phyloP scores from a whole-genome alignment of 768 basidiomycete genomes.

The Lentinula lateritia region DNA sequence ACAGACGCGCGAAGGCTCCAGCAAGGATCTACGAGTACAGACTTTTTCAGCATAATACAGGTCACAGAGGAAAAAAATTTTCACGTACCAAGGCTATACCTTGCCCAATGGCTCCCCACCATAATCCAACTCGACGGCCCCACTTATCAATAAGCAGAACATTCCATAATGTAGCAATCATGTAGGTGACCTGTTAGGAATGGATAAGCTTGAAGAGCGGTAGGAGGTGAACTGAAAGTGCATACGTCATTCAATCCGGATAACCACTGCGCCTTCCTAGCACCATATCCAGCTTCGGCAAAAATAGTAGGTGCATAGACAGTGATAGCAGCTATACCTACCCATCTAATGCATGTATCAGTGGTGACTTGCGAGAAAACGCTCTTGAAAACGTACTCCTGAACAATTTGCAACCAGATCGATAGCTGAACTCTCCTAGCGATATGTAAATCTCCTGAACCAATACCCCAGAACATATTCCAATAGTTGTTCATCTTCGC shows the following conservation, averaged over 20 bases:
- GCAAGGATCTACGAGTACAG: conserved; percentile 27
- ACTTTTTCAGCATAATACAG: background rate
- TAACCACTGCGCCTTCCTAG: conserved; percentile 38
- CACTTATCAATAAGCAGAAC: conserved; percentile 38
- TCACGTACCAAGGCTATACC: conserved; percentile 22
- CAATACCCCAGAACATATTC: conserved; percentile 41
- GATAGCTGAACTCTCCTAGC: conserved; percentile 36
- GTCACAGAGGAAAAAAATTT: background rate
- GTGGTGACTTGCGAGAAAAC: background rate
- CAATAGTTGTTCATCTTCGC: conserved; percentile 34
- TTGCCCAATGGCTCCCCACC: conserved; percentile 41
- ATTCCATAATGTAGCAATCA: conserved; percentile 33
- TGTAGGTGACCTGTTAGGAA: conserved; percentile 31
- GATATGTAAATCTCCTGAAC: conserved; percentile 34
- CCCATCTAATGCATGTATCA: conserved; percentile 24
- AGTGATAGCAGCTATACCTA: conserved; percentile 40
- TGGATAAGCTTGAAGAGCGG: background rate
- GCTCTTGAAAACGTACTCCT: conserved; percentile 23
- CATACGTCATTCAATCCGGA: conserved; percentile 38
- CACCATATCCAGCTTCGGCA: conserved; percentile 34
- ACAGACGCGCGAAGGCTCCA: conserved; percentile 33
- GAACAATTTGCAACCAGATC: conserved; percentile 40
- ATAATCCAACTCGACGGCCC: conserved; percentile 37
- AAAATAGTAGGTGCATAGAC: conserved; percentile 42
- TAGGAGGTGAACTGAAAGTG: background rate